phyloP scores from a whole-genome alignment of 345 rosid genomes.

The Streptanthus diversifolius region DNA sequence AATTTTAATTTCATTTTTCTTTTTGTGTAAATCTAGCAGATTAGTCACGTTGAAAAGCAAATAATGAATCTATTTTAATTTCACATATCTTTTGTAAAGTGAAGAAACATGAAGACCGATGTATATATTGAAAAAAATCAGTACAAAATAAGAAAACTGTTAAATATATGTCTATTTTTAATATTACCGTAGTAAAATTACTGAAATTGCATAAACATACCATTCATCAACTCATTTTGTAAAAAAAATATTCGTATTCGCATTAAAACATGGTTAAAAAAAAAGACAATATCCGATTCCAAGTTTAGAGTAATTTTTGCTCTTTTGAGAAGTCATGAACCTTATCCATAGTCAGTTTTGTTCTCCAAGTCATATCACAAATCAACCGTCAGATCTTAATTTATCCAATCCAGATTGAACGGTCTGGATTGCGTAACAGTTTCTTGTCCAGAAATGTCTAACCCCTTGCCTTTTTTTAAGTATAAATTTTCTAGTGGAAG shows the following conservation, averaged over 20 bases:
- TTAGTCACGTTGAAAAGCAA: not conserved
- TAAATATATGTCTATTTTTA: no score
- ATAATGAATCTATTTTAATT: not conserved
- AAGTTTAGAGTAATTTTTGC: not conserved
- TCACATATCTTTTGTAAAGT: not conserved
- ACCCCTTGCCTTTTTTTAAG: not conserved
- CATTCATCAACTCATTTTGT: no score
- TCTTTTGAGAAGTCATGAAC: not conserved
- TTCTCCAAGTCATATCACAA: not conserved
- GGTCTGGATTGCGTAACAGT: slow-evolving; percentile 20
- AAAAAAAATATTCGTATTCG: not conserved
- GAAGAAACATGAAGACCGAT: not conserved
- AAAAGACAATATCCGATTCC: not conserved
- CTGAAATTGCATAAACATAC: not conserved
- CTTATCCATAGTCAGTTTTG: slow-evolving; percentile 22
- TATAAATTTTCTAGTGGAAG: slow-evolving; percentile 16
- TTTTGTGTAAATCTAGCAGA: not conserved
- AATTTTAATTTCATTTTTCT: not conserved
- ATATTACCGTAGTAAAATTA: not conserved
- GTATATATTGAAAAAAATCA: not conserved
- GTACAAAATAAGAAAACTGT: not conserved
- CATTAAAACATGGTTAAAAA: not conserved
- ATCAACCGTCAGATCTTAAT: slow-evolving; percentile 22
- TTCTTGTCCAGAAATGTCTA: slow-evolving; percentile 21
- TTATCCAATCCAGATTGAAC: slow-evolving; percentile 29